Conservation (phyloP, 2,329 filamentous ascomycete species). For the Scortechinia acanthostroma region DNA sequence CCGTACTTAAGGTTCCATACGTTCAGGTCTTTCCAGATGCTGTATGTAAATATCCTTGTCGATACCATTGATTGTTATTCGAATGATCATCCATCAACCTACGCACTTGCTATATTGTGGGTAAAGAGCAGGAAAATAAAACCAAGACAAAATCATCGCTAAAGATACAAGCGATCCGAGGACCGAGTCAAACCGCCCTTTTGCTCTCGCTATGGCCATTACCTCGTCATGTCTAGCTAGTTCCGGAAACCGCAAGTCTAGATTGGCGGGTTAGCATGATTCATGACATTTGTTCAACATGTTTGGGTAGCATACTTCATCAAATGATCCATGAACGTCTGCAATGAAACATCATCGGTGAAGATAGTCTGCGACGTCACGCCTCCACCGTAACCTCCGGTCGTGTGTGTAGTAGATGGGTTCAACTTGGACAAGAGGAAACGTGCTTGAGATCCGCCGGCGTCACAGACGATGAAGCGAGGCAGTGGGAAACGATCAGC, state of each 20-base stretch:
- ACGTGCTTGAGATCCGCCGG: conserved; percentile 93
- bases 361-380: conserved; percentile 95
- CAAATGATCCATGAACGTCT: conserved; percentile 98
- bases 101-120: conserved; percentile 3
- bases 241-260: conserved; percentile 7
- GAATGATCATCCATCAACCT: neutral
- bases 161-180: conserved; percentile 28
- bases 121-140: neutral
- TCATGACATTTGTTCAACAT: neutral
- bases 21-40: no score
- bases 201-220: conserved; percentile 17
- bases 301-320: conserved; percentile 72
- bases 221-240: conserved; percentile 8
- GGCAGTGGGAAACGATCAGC: conserved; percentile 96
- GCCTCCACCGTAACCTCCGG: conserved; percentile 82
- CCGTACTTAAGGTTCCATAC: no score
- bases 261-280: neutral
- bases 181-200: conserved; percentile 16
- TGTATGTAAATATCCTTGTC: no score
- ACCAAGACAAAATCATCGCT: conserved; percentile 12
- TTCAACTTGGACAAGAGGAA: conserved; percentile 96
- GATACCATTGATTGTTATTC: neutral
- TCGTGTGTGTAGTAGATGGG: conserved; percentile 92
- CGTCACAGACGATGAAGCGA: conserved; percentile 96
- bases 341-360: conserved; percentile 93